phyloP scores from a whole-genome alignment of 139 green algal genomes.

The Chlorella sp. region DNA sequence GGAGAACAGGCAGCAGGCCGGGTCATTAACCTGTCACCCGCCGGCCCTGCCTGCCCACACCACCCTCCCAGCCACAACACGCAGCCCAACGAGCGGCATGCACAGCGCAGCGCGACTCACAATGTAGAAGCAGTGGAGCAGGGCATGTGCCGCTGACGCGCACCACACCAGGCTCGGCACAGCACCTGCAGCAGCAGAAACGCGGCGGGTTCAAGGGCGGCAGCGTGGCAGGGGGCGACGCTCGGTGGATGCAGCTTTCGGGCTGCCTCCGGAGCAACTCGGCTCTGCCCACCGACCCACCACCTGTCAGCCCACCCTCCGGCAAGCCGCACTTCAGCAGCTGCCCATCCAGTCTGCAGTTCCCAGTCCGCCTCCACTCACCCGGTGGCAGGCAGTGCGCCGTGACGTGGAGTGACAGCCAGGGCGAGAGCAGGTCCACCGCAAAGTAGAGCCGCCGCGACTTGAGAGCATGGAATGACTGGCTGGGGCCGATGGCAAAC shows the following conservation, averaged over 20 bases:
- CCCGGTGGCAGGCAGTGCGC: background rate
- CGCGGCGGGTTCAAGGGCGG: background rate
- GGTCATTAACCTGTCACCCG: no score
- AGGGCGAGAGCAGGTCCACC: slow-evolving; percentile 17
- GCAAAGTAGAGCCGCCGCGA: slow-evolving; percentile 7
- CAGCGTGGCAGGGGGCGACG: background rate
- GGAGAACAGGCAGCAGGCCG: no score
- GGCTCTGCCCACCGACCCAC: no score
- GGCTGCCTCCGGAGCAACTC: no score
- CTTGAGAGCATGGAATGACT: background rate
- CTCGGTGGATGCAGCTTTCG: no score
- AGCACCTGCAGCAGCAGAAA: background rate
- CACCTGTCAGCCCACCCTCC: no score
- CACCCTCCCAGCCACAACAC: no score
- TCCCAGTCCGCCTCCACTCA: background rate
- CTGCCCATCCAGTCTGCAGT: no score
- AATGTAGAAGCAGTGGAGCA: slow-evolving; percentile 19
- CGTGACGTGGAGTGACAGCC: background rate
- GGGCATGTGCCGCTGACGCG: background rate
- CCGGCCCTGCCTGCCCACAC: no score
- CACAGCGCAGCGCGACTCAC: background rate
- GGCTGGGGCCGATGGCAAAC: slow-evolving; percentile 2
- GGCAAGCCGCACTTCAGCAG: no score
- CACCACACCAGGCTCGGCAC: background rate
- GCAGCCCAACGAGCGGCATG: no score